phyloP scores from a whole-genome alignment of 495 filamentous ascomycete species.

The Aspergillus conjunctus region DNA sequence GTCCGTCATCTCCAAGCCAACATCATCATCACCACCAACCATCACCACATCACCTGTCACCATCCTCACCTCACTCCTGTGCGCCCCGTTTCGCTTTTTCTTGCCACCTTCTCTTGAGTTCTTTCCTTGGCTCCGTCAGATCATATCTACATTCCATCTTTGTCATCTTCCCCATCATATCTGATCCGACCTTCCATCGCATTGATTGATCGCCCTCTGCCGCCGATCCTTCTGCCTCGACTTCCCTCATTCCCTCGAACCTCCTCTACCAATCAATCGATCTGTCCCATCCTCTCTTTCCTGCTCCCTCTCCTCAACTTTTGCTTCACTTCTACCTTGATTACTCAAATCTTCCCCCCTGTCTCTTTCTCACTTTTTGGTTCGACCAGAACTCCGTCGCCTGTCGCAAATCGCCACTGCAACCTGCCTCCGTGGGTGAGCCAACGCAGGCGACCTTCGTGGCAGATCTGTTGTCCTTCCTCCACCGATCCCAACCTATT shows the following conservation, averaged over 20 bases:
- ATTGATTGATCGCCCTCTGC: constrained; percentile 25
- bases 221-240: constrained; percentile 23
- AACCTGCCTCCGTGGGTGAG: constrained; percentile 10
- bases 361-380: constrained; percentile 13
- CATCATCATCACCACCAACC: constrained; percentile 4
- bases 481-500: constrained; percentile 12
- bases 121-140: not conserved
- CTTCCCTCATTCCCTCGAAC: no score
- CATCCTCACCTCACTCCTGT: constrained; percentile 5
- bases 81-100: constrained; percentile 5
- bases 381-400: constrained; percentile 9
- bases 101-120: constrained; percentile 6
- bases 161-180: constrained; percentile 26
- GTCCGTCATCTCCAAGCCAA: not conserved
- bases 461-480: constrained; percentile 18
- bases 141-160: constrained; percentile 12
- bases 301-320: constrained; percentile 14
- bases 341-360: constrained; percentile 13
- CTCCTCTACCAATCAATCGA: constrained; percentile 14
- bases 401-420: constrained; percentile 21
- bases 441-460: constrained; percentile 14
- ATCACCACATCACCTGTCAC: not conserved
- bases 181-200: constrained; percentile 29
- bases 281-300: constrained; percentile 18
- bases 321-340: constrained; percentile 2